Percentiles rank a stretch among this genome's conserved stretches.
phyloP scores from a whole-genome alignment of 2,329 filamentous ascomycete genomes.

The Emmonsiellopsis sp. region DNA sequence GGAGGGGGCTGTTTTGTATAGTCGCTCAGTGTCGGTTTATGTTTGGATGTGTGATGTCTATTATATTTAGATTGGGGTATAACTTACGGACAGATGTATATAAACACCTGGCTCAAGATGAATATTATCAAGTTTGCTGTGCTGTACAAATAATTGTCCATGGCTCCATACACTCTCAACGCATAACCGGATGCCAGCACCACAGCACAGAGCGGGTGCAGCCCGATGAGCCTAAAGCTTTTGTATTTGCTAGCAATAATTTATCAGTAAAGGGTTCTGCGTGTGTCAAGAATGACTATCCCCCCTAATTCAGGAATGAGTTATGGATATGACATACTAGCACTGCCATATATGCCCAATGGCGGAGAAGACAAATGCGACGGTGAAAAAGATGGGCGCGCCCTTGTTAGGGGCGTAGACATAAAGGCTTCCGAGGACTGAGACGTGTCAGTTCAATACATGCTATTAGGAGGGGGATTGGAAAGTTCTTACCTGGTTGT shows the following conservation, averaged over 20 bases:
- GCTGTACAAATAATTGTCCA: slow-evolving; percentile 27
- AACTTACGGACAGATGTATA: slow-evolving; percentile 28
- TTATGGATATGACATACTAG: slow-evolving; percentile 33
- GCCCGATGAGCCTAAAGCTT: slow-evolving; percentile 45
- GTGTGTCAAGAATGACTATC: background rate
- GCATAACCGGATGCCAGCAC: slow-evolving; percentile 50
- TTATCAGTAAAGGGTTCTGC: background rate
- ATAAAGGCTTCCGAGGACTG: slow-evolving; percentile 25
- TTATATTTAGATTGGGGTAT: background rate
- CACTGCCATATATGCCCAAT: slow-evolving; percentile 45
- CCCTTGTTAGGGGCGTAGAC: slow-evolving; percentile 47
- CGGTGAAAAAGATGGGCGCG: slow-evolving; percentile 45
- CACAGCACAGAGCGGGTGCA: slow-evolving; percentile 46
- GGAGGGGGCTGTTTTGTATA: slow-evolving; percentile 40
- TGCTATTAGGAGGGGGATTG: background rate
- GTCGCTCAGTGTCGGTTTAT: background rate
- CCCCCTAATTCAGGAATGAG: background rate
- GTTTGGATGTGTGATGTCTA: background rate
- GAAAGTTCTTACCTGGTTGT: background rate
- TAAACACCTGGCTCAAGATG: slow-evolving; percentile 35
- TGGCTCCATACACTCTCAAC: slow-evolving; percentile 44
- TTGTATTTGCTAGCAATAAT: slow-evolving; percentile 40
- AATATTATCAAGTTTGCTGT: slow-evolving; percentile 28
- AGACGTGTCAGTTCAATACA: background rate
- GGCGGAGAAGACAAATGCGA: slow-evolving; percentile 40